Conservation (phyloP, 805 yeast species). For the Lipomyces starkeyi region DNA sequence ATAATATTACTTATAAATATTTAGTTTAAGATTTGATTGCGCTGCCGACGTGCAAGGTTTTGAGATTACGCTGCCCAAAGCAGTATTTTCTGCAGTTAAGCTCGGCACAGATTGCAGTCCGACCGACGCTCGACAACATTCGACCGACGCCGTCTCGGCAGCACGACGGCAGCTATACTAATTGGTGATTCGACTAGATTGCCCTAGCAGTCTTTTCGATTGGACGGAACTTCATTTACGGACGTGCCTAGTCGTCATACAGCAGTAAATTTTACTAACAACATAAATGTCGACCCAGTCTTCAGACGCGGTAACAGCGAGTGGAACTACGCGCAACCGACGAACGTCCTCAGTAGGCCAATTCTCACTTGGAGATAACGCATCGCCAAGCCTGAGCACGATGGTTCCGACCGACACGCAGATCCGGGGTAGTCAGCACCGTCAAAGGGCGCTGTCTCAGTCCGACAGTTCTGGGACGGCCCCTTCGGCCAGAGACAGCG, state of each 20-base stretch:
- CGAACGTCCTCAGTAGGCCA: conserved; percentile 77
- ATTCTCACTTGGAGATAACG: conserved; percentile 73
- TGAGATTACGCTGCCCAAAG: not conserved
- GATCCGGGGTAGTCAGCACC: conserved; percentile 49
- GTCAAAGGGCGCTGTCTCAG: conserved; percentile 45
- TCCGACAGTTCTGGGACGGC: not conserved
- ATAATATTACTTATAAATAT: not conserved
- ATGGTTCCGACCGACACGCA: conserved; percentile 58
- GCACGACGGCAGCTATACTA: not conserved
- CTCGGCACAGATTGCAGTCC: not conserved
- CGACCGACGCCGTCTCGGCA: not conserved
- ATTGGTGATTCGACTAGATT: not conserved
- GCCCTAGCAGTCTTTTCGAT: not conserved
- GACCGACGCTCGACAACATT: not conserved
- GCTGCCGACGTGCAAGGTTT: not conserved
- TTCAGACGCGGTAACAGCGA: not conserved
- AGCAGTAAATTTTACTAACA: not conserved
- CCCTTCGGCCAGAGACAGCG: conserved; percentile 5
- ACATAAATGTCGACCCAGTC: not conserved
- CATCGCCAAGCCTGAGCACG: conserved; percentile 70
- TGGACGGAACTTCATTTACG: not conserved
- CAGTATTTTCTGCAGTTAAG: not conserved
- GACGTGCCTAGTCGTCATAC: not conserved
- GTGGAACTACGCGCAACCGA: conserved; percentile 35
- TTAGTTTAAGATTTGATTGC: not conserved